Base-by-base conservation (phyloP, 1,139 yeast species). In the Sugiyamaella castrensis region DNA sequence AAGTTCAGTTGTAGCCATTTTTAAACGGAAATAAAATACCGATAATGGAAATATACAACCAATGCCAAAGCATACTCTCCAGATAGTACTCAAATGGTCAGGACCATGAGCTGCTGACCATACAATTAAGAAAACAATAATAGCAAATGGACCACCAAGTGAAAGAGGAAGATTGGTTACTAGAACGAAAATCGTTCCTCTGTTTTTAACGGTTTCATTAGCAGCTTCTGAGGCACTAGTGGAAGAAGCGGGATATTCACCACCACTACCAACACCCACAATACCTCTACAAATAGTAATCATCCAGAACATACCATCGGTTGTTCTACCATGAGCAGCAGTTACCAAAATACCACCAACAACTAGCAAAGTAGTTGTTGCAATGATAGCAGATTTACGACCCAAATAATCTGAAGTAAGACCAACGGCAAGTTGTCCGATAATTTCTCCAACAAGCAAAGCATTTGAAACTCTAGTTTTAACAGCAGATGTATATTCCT, bases 31-130 rank as follows among this genome's bases (percentile, higher is more conserved):
- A 63, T 81, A 82, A 62, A 85, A 84, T 38, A 85, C 83, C 2
- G 82, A 70, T 39, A 84, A 67, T 1, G 94, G 92, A 85, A 87
- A 84, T 60, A 84, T 73, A 38, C 81, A 77, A 33, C 92, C 94
- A 53, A 85, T 73, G 15, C 87, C 92, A 58, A 81, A 82, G 74
- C 84, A 76, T 29, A 84, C 78, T 71, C 92, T 80, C 89, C 91
- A 84, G 33, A 82, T 67, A 3, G 82, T 84, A 36, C 73, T 71
- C 52, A 74, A 66, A 59, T 80, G 80, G 7, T 62, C 52, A 3
- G 30, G 36, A 7, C 57, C 58, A 30, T 77, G 77, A 33, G 84
- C 78, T 45, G 83, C 82, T 50, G 73, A 71, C 67, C 79, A 74
- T 12, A 84, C 89, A 59, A 85, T 82, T 55, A 84, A 70, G 63